Evolutionary conservation across 345 rosid species (phyloP), one percentile per base, ranked within the genome.

Genomic region (Gossypium stocksii): DNA sequence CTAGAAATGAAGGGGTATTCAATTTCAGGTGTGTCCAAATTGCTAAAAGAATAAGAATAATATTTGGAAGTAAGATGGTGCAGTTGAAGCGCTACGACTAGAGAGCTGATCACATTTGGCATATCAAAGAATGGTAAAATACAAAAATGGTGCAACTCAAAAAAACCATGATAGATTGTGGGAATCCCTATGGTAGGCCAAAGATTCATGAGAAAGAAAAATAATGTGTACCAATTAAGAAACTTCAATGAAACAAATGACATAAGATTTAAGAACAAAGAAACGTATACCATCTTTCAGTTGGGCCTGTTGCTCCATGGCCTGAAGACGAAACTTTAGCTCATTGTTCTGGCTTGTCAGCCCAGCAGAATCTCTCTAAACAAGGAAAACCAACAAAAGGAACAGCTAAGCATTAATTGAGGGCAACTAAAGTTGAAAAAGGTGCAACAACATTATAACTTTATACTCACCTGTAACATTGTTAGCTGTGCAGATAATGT

Each of bases 401-500:
- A 70, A 27, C 45, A 27, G 10, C 23, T 27, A 27, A 16, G 59
- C 4, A 51, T 4, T 10, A 10, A 68, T 16, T 15, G 25, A n/a
- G 51, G 49, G 14, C 25, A 38, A 68, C 0, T 22, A 49, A 12
- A 64, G 58, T 51, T 49, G 11, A 29, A 62, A 52, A 61, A 66
- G 1, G 10, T 7, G 23, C 3, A n/a, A 74, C 13, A 46, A 54
- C 14, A 52, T 66, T 56, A 45, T 25, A 10, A 10, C 20, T 57
- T 29, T 41, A 45, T 45, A 34, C 70, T 43, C 43, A 93, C 97
- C 90, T 88, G 97, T 72, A 91, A 90, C 73, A 83, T 79, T 58
- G 93, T 88, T 60, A 91, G 87, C 84, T 91, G 94, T 68, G 98
- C 91, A 63, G 92, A 88, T 58, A 93, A 87, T 9, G 97, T 88